Percentiles rank a stretch among this genome's conserved stretches.
These are phyloP conservation scores for Globisporangium orthogonon DNA, from an alignment of 352 stramenopile genomes.

Conservation along the genomic window DNA sequence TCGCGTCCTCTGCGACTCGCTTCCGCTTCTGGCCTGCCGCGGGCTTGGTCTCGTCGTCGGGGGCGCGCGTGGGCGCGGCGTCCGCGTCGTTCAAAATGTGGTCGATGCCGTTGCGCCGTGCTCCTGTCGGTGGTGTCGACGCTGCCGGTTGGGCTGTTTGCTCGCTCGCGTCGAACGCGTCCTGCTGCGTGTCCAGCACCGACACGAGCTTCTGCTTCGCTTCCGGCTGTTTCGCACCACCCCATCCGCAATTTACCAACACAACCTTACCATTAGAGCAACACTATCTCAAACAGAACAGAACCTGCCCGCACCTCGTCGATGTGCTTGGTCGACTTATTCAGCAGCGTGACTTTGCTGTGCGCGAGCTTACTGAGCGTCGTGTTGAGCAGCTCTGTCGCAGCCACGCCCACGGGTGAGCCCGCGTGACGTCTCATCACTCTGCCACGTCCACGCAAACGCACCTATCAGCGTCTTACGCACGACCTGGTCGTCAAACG, in stretches of 20 bases:
- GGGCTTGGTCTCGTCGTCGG: constrained; percentile 1
- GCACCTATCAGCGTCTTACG: constrained; percentile 73
- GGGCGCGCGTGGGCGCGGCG: not conserved
- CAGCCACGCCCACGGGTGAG: too few species aligned
- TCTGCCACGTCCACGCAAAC: not conserved
- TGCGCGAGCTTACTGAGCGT: constrained; percentile 31
- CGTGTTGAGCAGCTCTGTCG: constrained; percentile 33
- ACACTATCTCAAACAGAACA: not conserved
- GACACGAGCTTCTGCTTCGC: constrained; percentile 11
- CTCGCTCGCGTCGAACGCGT: not conserved
- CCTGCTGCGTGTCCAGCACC: constrained; percentile 5
- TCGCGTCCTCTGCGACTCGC: constrained; percentile 6
- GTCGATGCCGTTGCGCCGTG: constrained; percentile 4
- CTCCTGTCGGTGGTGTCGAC: not conserved
- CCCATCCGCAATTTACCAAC: not conserved
- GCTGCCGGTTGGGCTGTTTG: not conserved
- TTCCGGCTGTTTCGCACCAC: constrained; percentile 1
- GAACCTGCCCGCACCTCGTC: constrained; percentile 9
- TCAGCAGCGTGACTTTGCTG: constrained; percentile 20
- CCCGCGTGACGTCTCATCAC: too few species aligned
- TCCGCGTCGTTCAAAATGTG: constrained; percentile 10
- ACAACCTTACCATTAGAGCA: not conserved
- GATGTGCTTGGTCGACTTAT: constrained; percentile 18
- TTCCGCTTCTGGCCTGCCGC: constrained; percentile 10
- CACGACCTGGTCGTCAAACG: constrained; percentile 56